A percentile compares a stretch with the other conserved stretches of the same genome.
Conservation (phyloP, 768 basidiomycete genomes). For the Psilocybe azurescens region DNA sequence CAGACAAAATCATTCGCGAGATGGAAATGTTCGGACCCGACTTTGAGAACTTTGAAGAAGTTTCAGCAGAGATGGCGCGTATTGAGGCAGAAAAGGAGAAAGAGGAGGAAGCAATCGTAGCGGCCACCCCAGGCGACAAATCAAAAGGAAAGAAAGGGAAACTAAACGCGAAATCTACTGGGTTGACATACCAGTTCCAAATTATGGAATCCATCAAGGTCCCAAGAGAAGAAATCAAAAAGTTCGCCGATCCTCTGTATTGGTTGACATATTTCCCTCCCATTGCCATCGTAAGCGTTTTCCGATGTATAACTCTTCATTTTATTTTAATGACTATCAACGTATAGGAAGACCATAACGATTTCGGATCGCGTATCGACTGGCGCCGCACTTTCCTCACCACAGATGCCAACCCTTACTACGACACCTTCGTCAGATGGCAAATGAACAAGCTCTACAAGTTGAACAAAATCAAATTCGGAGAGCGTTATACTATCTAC, state of each 20-base stretch:
- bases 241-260: slow-evolving; percentile 93
- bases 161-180: slow-evolving; percentile 89
- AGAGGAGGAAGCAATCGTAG: slow-evolving; percentile 48
- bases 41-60: slow-evolving; percentile 72
- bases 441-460: slow-evolving; percentile 92
- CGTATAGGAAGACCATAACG: slow-evolving; percentile 67
- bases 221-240: slow-evolving; percentile 88
- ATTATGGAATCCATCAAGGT: slow-evolving; percentile 96
- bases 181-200: slow-evolving; percentile 97
- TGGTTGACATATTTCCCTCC: slow-evolving; percentile 97
- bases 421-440: slow-evolving; percentile 97
- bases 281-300: slow-evolving; percentile 76
- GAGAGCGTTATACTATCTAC: slow-evolving; percentile 98
- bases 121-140: slow-evolving; percentile 50
- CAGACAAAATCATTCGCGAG: slow-evolving; percentile 97
- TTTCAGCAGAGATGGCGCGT: slow-evolving; percentile 47
- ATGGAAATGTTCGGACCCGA: slow-evolving; percentile 94
- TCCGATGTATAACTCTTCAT: slow-evolving; percentile 12
- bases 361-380: slow-evolving; percentile 94
- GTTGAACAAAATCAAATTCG: slow-evolving; percentile 95
- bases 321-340: background rate
- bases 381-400: slow-evolving; percentile 97
- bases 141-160: slow-evolving; percentile 97
- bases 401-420: slow-evolving; percentile 96
- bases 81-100: slow-evolving; percentile 52